Base-by-base conservation (phyloP, 148 eudicot genomes). In the Rheum nobile region DNA sequence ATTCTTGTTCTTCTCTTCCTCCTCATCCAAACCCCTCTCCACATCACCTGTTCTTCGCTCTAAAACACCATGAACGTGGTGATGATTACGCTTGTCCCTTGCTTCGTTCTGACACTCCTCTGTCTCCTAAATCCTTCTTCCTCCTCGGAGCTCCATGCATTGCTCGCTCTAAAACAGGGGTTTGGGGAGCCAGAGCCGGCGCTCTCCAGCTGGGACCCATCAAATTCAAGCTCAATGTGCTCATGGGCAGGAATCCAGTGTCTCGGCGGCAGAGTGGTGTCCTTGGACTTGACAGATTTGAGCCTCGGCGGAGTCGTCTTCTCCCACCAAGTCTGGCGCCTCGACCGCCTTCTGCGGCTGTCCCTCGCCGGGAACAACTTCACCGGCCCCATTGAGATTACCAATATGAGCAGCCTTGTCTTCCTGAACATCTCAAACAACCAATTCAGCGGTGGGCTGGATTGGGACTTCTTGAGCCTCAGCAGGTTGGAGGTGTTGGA, bases 221-320 rank as follows among this genome's bases (percentile, higher is more conserved):
- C 91, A 1, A 88, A 87, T 65, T 87, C 93, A 44, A 87, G 76
- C 69, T 82, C 89, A 16, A 39, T 87, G 55, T 95, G 97, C 74
- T 86, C 89, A n/a, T 95, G 99, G 99, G 77, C 70, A 4, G 96
- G 97, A 47, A 74, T 95, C 57, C 84, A 81, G 79, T 95, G 99
- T 75, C 74, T 75, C 16, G 74, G 78, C 12, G 90, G 83, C 38
- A 76, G 94, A 86, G 91, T 96, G 0, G 26, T 79, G 63, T 88
- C 99, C 0, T 81, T 96, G 6, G 86, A 90, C 75, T 76, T 96
- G 34, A 86, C 97, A 1, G 84, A 89, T 67, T 83, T 96, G 71
- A 78, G 74, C 73, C 87, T 96, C 2, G 77, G 77, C 13, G 99
- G 99, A 74, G 78, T 86, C 69, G 81, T 96, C n/a, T 81, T 87